Conservation (phyloP, 1,139 yeast genomes). For the Hansenula sp. region DNA sequence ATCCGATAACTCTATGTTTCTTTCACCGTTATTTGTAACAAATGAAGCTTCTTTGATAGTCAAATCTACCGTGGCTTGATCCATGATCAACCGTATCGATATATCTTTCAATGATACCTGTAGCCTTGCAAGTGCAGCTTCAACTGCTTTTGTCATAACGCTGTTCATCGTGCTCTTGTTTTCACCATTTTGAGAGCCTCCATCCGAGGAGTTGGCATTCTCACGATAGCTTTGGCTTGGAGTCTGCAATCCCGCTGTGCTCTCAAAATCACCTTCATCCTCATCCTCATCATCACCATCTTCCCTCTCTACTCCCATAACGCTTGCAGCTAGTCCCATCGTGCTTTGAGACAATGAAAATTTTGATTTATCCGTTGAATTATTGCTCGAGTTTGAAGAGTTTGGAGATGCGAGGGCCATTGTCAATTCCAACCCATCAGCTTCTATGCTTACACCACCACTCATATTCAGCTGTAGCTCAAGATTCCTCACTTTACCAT, state of each 20-base stretch:
- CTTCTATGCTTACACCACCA: slow-evolving; percentile 66
- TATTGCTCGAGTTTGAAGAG: slow-evolving; percentile 7
- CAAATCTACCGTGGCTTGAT: slow-evolving; percentile 41
- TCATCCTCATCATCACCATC: slow-evolving; percentile 16
- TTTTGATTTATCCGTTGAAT: slow-evolving; percentile 25
- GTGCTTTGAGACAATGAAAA: slow-evolving; percentile 60
- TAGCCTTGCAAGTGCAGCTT: slow-evolving; percentile 63
- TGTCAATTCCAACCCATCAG: slow-evolving; percentile 52
- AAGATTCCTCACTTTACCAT: slow-evolving; percentile 57
- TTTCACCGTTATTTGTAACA: slow-evolving; percentile 43
- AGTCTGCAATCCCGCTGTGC: slow-evolving; percentile 4
- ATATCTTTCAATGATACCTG: slow-evolving; percentile 44
- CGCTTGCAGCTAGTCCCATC: slow-evolving; percentile 59
- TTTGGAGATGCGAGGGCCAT: slow-evolving; percentile 39
- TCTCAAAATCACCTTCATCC: slow-evolving; percentile 14
- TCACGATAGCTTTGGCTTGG: slow-evolving; percentile 9
- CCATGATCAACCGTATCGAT: slow-evolving; percentile 47
- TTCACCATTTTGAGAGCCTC: not conserved
- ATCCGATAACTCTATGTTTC: slow-evolving; percentile 39
- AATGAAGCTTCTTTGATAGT: slow-evolving; percentile 38
- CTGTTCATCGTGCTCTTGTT: slow-evolving; percentile 35
- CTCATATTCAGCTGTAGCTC: slow-evolving; percentile 49
- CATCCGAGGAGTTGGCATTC: not conserved
- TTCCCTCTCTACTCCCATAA: slow-evolving; percentile 33
- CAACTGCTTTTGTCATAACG: slow-evolving; percentile 62